A percentile compares a stretch with the other conserved stretches of the same genome.
These are phyloP conservation scores for Ophiocordyceps camponoti-floridani DNA, from an alignment of 2,329 filamentous ascomycete species.

Conservation along the genomic window DNA sequence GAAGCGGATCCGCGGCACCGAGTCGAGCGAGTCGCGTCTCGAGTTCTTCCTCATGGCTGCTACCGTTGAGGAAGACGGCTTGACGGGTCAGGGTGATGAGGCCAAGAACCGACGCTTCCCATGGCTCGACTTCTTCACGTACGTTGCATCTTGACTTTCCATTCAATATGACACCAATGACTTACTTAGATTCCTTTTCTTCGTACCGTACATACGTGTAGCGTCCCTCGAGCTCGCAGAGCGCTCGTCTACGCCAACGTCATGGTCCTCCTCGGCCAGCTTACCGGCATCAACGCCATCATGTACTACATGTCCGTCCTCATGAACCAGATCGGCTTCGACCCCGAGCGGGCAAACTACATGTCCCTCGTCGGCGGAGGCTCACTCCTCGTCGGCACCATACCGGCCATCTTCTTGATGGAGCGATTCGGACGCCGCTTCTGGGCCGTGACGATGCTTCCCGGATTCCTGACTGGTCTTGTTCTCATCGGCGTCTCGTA, in stretches of 20 bases:
- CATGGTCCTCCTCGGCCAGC: constrained; percentile 52
- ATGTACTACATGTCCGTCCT: constrained; percentile 57
- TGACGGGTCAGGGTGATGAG: constrained; percentile 25
- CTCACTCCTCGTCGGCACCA: constrained; percentile 46
- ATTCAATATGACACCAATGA: too few species aligned
- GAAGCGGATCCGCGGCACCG: constrained; percentile 51
- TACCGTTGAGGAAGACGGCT: constrained; percentile 38
- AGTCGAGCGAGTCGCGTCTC: constrained; percentile 36
- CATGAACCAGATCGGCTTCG: constrained; percentile 51
- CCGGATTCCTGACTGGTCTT: constrained; percentile 53
- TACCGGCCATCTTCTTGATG: constrained; percentile 53
- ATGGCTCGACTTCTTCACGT: constrained; percentile 58
- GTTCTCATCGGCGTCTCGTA: constrained; percentile 48
- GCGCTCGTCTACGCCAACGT: constrained; percentile 50
- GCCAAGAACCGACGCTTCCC: constrained; percentile 37
- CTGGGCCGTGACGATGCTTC: constrained; percentile 57
- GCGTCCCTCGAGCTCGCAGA: constrained; percentile 43
- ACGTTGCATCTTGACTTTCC: constrained; percentile 2
- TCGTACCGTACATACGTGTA: too few species aligned
- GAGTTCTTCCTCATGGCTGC: constrained; percentile 59
- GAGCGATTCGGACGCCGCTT: constrained; percentile 55
- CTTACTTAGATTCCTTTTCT: too few species aligned
- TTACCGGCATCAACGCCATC: constrained; percentile 53
- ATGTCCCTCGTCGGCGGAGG: constrained; percentile 61
- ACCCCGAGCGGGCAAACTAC: constrained; percentile 43